Percentiles rank a stretch among this genome's conserved stretches.
Evolutionary conservation across 2,329 filamentous ascomycete species (phyloP).

Genomic region (Talaromyces sp.): DNA sequence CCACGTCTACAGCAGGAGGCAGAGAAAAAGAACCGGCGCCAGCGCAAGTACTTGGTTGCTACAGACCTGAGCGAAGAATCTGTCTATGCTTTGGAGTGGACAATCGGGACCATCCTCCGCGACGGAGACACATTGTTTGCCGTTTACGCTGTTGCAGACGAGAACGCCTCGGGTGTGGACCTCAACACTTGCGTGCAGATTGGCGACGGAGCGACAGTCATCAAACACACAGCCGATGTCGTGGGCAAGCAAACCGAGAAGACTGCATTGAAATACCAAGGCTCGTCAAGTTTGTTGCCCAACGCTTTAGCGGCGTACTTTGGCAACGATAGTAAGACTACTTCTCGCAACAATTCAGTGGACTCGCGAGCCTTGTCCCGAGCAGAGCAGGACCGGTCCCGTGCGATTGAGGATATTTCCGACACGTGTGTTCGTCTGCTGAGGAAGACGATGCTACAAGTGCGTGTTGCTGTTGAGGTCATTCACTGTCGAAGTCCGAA

Average conservation of each 20-base stretch:
- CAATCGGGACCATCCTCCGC: slow-evolving; percentile 86
- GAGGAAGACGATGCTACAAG: slow-evolving; percentile 85
- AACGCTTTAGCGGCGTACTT: slow-evolving; percentile 28
- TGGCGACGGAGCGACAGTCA: slow-evolving; percentile 67
- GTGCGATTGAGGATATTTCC: slow-evolving; percentile 78
- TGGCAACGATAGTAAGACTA: slow-evolving; percentile 27
- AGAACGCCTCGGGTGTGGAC: slow-evolving; percentile 43
- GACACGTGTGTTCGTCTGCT: slow-evolving; percentile 78
- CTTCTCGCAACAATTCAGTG: slow-evolving; percentile 40
- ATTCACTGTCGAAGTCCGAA: slow-evolving; percentile 98
- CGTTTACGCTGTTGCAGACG: slow-evolving; percentile 91
- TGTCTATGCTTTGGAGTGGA: slow-evolving; percentile 94
- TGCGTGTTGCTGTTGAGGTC: slow-evolving; percentile 89
- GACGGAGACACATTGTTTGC: slow-evolving; percentile 92
- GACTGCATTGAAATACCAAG: slow-evolving; percentile 36
- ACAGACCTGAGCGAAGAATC: slow-evolving; percentile 93
- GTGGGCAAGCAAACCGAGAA: slow-evolving; percentile 59
- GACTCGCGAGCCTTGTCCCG: slow-evolving; percentile 50
- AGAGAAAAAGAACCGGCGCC: slow-evolving; percentile 69
- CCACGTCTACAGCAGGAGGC: slow-evolving; percentile 65
- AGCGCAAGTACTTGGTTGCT: slow-evolving; percentile 90
- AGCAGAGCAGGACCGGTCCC: slow-evolving; percentile 71
- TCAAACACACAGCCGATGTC: slow-evolving; percentile 68
- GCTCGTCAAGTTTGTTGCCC: slow-evolving; percentile 23
- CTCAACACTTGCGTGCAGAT: slow-evolving; percentile 47